These are phyloP conservation scores for Wallemia hederae DNA, from an alignment of 1,284 basidiomycete species.

Conservation along the genomic window DNA sequence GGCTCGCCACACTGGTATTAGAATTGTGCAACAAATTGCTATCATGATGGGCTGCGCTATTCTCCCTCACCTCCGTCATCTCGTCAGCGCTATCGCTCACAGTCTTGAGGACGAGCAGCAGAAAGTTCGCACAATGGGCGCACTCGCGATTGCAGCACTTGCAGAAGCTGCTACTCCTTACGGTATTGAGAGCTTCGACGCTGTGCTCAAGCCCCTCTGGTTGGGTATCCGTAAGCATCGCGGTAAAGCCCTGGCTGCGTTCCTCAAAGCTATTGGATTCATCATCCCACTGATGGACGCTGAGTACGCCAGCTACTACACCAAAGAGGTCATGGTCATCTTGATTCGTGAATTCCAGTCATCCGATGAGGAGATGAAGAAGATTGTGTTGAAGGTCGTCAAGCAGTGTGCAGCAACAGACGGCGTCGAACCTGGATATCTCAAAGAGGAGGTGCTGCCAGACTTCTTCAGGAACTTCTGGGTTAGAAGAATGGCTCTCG, in stretches of 20 bases:
- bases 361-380: slow-evolving; percentile 99
- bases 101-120: slow-evolving; percentile 94
- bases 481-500: slow-evolving; percentile 80
- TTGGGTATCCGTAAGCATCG: slow-evolving; percentile 89
- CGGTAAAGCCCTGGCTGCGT: slow-evolving; percentile 90
- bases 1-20: slow-evolving; percentile 93
- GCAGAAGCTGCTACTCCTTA: slow-evolving; percentile 95
- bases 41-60: slow-evolving; percentile 99
- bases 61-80: slow-evolving; percentile 77
- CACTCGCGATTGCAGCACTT: slow-evolving; percentile 74
- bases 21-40: slow-evolving; percentile 96
- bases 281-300: slow-evolving; percentile 99
- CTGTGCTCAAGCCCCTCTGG: slow-evolving; percentile 94
- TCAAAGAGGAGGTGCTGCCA: slow-evolving; percentile 91
- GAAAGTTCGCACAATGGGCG: slow-evolving; percentile 97
- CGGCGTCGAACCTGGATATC: slow-evolving; percentile 73
- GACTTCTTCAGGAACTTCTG: slow-evolving; percentile 99
- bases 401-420: slow-evolving; percentile 97
- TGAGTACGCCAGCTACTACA: slow-evolving; percentile 92
- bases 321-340: slow-evolving; percentile 87
- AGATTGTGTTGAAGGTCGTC: slow-evolving; percentile 95
- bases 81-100: slow-evolving; percentile 87
- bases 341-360: slow-evolving; percentile 98
- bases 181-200: slow-evolving; percentile 97
- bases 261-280: slow-evolving; percentile 95